phyloP scores from a whole-genome alignment of 2,329 filamentous ascomycete species.

The Talaromyces sp. region DNA sequence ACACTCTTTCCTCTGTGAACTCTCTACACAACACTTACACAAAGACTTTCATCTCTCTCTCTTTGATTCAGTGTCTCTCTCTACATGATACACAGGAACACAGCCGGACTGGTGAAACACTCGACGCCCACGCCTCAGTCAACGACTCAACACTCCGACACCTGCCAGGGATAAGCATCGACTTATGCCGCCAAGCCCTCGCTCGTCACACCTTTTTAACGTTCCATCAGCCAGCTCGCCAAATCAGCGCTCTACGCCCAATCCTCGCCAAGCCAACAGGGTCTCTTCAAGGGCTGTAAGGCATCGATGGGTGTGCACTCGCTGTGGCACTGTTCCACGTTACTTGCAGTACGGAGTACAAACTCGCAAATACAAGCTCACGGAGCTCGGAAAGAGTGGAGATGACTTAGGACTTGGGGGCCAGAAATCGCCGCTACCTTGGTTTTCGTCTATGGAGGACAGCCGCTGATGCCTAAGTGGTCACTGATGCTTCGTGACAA shows the following conservation, averaged over 20 bases:
- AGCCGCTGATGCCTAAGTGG: background rate
- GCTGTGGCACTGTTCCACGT: background rate
- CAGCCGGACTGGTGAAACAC: background rate
- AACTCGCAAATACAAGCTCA: background rate
- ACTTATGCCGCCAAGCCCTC: conserved; percentile 1
- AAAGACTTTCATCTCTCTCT: background rate
- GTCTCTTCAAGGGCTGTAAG: background rate
- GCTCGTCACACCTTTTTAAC: background rate
- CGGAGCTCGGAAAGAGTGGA: background rate
- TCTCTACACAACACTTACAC: background rate
- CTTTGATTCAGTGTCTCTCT: no score
- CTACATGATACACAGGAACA: background rate
- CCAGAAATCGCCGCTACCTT: background rate
- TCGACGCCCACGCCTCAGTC: background rate
- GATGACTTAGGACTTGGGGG: conserved; percentile 1
- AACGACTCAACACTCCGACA: background rate
- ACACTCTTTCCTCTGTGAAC: background rate
- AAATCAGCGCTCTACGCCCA: background rate
- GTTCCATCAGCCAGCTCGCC: background rate
- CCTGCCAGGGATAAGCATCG: background rate
- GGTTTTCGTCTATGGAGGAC: background rate
- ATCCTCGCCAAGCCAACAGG: background rate
- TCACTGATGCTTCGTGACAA: background rate
- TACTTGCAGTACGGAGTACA: background rate
- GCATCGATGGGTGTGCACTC: background rate